These are phyloP conservation scores for Globisporangium mamillatum DNA, from an alignment of 352 stramenopile genomes.

Conservation along the genomic window DNA sequence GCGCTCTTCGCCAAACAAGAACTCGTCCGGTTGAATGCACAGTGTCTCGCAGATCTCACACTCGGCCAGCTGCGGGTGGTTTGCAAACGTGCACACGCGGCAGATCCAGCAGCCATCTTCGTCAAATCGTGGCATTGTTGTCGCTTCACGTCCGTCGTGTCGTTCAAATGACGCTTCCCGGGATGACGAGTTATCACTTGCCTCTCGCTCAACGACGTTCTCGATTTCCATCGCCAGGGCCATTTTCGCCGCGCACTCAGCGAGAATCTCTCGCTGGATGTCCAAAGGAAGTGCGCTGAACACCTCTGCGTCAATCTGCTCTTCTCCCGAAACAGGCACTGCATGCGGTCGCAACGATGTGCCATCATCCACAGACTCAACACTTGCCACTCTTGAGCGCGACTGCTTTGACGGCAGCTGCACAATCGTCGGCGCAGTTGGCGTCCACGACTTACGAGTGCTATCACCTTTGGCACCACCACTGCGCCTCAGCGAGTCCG, in stretches of 20 bases:
- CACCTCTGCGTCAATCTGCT: constrained; percentile 17
- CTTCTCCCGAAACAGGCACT: background rate
- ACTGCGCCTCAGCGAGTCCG: background rate
- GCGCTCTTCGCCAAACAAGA: constrained; percentile 14
- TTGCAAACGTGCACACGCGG: constrained; percentile 76
- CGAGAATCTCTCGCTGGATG: constrained; percentile 19
- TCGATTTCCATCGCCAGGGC: background rate
- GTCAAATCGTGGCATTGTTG: background rate
- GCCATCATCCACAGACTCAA: background rate
- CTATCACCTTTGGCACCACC: background rate
- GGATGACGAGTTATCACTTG: constrained; percentile 7
- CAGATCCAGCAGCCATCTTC: constrained; percentile 44
- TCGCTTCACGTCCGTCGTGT: background rate
- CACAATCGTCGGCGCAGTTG: constrained; percentile 13
- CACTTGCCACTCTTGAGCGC: background rate
- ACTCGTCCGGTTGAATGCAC: constrained; percentile 24
- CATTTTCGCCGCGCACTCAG: constrained; percentile 4
- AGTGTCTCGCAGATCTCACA: constrained; percentile 74
- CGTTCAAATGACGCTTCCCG: constrained; percentile 4
- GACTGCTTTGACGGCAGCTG: constrained; percentile 12
- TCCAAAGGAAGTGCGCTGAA: constrained; percentile 17
- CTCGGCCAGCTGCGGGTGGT: constrained; percentile 60
- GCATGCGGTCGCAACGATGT: background rate
- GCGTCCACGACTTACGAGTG: constrained; percentile 7
- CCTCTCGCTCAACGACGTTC: background rate